These are phyloP conservation scores for Endocalyx cinctus DNA, from an alignment of 2,329 filamentous ascomycete species.

Conservation along the genomic window DNA sequence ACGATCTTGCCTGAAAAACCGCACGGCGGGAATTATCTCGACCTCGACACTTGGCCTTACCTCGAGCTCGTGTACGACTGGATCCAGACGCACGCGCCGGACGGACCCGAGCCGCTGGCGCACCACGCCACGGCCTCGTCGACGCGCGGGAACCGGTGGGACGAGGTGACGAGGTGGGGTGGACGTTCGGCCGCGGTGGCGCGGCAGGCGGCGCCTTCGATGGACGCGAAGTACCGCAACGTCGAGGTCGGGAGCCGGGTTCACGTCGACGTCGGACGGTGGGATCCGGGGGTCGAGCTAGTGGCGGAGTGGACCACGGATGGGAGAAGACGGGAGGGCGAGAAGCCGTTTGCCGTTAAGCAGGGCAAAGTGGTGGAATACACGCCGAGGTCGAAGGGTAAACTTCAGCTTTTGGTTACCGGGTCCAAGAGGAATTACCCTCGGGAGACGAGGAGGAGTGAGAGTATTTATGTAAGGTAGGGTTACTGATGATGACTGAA, in stretches of 20 bases:
- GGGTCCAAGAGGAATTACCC: slow-evolving; percentile 14
- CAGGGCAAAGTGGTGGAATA: slow-evolving; percentile 9
- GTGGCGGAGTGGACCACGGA: slow-evolving; percentile 15
- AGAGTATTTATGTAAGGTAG: too few species aligned
- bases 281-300: slow-evolving; percentile 16
- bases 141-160: slow-evolving; percentile 12
- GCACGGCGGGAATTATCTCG: slow-evolving; percentile 17
- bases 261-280: slow-evolving; percentile 12
- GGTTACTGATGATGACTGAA: too few species aligned
- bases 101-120: slow-evolving; percentile 10
- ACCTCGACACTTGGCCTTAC: slow-evolving; percentile 14
- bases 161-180: slow-evolving; percentile 10
- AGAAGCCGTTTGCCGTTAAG: slow-evolving; percentile 10
- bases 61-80: slow-evolving; percentile 13
- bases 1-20: slow-evolving; percentile 11
- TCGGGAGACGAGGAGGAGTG: slow-evolving; percentile 13
- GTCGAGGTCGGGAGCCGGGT: slow-evolving; percentile 6
- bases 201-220: slow-evolving; percentile 9
- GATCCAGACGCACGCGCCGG: slow-evolving; percentile 12
- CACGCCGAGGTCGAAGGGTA: slow-evolving; percentile 1
- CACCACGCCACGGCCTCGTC: slow-evolving; percentile 2
- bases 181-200: slow-evolving; percentile 12
- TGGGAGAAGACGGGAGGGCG: too few species aligned
- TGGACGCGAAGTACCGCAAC: too few species aligned
- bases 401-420: slow-evolving; percentile 10